Percentiles rank a stretch among this genome's conserved stretches.
phyloP scores from a whole-genome alignment of 2,329 filamentous ascomycete genomes.

The Zymoseptoria tritici region DNA sequence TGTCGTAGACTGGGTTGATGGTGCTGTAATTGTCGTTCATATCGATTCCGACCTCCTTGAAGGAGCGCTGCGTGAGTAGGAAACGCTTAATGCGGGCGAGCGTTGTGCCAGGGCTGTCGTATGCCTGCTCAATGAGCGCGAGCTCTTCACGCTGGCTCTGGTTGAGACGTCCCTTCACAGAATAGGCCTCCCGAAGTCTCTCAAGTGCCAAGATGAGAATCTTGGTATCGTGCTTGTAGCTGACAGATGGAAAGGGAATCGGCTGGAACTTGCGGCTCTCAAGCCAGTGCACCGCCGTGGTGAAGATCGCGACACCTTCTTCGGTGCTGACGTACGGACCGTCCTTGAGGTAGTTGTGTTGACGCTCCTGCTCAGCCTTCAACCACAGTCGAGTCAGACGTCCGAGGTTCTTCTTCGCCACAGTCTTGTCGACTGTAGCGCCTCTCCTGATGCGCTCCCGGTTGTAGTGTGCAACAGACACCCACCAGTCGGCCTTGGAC shows the following conservation, averaged over 20 bases:
- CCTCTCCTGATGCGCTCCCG: constrained; percentile 92
- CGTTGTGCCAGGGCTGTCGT: constrained; percentile 94
- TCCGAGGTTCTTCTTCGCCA: constrained; percentile 97
- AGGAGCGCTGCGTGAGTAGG: constrained; percentile 89
- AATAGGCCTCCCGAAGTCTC: constrained; percentile 88
- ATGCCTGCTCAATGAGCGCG: constrained; percentile 94
- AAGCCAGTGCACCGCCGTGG: constrained; percentile 96
- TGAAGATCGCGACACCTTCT: constrained; percentile 97
- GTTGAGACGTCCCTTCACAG: constrained; percentile 91
- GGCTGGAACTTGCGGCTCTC: constrained; percentile 98
- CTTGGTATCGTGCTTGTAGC: constrained; percentile 99
- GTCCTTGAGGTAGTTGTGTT: constrained; percentile 99
- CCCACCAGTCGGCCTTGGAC: constrained; percentile 99
- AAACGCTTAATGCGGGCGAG: constrained; percentile 96
- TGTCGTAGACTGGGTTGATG: constrained; percentile 98
- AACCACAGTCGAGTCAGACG: constrained; percentile 92
- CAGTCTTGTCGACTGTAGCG: constrained; percentile 97
- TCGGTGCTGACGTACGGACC: constrained; percentile 97
- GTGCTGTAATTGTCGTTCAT: constrained; percentile 99
- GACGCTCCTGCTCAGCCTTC: constrained; percentile 94
- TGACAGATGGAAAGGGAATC: constrained; percentile 96
- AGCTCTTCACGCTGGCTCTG: constrained; percentile 96
- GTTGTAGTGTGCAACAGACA: constrained; percentile 98
- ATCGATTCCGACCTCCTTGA: constrained; percentile 98
- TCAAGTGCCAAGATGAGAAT: constrained; percentile 94